Percentiles rank a stretch among this genome's conserved stretches.
phyloP scores from a whole-genome alignment of 2,329 filamentous ascomycete genomes.

The Ceratocystis lukuohia region DNA sequence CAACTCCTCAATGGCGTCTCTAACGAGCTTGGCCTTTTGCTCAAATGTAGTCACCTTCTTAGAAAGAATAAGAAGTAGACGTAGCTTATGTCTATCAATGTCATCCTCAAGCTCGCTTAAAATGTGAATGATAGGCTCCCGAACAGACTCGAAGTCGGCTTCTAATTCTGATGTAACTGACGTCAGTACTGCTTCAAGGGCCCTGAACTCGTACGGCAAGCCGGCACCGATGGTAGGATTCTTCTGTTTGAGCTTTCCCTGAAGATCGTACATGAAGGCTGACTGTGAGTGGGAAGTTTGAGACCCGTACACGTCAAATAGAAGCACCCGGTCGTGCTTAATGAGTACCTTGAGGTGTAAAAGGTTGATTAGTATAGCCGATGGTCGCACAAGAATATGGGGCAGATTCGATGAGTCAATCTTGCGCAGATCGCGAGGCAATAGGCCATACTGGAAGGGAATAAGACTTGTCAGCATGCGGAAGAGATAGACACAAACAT shows the following conservation, averaged over 20 bases:
- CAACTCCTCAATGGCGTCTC: constrained; percentile 88
- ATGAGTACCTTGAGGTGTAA: constrained; percentile 94
- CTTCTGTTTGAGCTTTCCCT: constrained; percentile 81
- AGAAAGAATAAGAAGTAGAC: constrained; percentile 80
- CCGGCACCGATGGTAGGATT: constrained; percentile 28
- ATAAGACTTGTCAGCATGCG: constrained; percentile 20
- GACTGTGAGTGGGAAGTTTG: constrained; percentile 92
- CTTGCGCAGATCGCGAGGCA: constrained; percentile 90
- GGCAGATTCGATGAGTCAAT: constrained; percentile 94
- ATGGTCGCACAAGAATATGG: constrained; percentile 85
- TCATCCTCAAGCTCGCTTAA: constrained; percentile 88
- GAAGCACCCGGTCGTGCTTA: constrained; percentile 82
- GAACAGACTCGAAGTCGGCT: constrained; percentile 84
- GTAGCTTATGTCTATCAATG: constrained; percentile 86
- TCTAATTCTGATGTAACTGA: constrained; percentile 86
- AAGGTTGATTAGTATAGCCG: constrained; percentile 86
- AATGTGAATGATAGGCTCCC: constrained; percentile 81
- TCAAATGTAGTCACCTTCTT: constrained; percentile 96
- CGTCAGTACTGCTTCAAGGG: constrained; percentile 86
- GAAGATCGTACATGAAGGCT: constrained; percentile 93
- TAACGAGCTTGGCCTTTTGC: constrained; percentile 85
- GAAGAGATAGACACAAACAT: not conserved
- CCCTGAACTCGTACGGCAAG: constrained; percentile 89
- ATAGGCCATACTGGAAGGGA: constrained; percentile 59
- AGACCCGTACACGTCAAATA: constrained; percentile 93